Base-by-base conservation (phyloP, 257 asterid species). In the Gentiana dahurica region DNA sequence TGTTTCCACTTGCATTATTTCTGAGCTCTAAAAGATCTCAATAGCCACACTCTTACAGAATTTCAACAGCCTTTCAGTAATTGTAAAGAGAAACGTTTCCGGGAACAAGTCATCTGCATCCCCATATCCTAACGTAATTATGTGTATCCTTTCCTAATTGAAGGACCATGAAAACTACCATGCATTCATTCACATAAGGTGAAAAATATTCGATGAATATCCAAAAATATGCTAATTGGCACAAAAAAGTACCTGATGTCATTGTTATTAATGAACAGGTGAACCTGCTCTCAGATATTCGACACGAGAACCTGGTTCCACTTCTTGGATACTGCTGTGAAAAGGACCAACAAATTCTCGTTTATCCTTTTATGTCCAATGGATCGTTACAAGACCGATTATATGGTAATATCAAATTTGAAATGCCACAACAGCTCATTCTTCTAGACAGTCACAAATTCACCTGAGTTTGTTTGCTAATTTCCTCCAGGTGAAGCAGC, bases 331-430 rank as follows among this genome's bases (percentile, higher is more conserved):
- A 79, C 71, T 88, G 96, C 73, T 79, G 90, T n/a, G 96, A 88
- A 72, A 85, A 79, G 46, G 96, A 88, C 75, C 96, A 88, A 50
- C 94, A 88, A 61, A 88, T 82, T 63, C 96, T 85, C 57, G 95
- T 88, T 66, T 88, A 85, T 68, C 96, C 96, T 36, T 88, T 80
- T 75, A 88, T 88, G 96, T 88, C 96, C 12, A 88, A 88, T 51
- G 95, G 96, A 54, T 80, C 87, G 62, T 83, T 88, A 66, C 96
- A 88, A 63, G 96, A 88, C 71, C 90, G 95, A 63, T 80, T 88
- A 59, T 88, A 88, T 49, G 96, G 96, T 88, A 83, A 43, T 35
- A 58, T 49, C 47, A 36, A 43, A 34, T 52, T 46, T 51, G 15
- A 33, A 58, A 60, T 60, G 24, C 43, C 53, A 49, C 32, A 36